Evolutionary conservation across 768 basidiomycete genomes (phyloP), one percentile per base, ranked within the genome.

Genomic region (Pisolithus tinctorius): DNA sequence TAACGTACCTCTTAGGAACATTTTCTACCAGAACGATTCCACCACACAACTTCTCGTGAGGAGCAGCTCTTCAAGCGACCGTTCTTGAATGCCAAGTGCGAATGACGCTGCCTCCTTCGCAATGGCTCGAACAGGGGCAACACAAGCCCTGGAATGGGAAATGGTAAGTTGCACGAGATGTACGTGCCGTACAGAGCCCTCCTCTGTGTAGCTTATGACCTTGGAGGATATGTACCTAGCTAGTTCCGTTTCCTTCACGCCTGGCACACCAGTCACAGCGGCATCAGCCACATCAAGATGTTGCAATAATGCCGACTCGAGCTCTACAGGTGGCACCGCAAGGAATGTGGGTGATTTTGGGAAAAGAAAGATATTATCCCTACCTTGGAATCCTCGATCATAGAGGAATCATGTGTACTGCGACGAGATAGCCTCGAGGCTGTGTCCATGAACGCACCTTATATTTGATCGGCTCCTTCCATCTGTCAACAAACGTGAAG

Each of bases 291-390:
- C 73, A 0, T 84, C 79, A 2, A 84, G 83, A 58, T 93, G 86
- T 4, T 79, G 79, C 14, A 93, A 68, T 0, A 93, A 75, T 0
- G 90, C 70, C 27, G 80, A 78, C 60, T 94, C 92, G 4, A 94
- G 76, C 58, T 93, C 91, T 1, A 92, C 90, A 0, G 91, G 91
- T 6, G 92, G 82, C 16, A 93, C 91, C 88, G 58, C 38, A 54
- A 45, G 36, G 30, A 34, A 46, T 10, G 4, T 25, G 20, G 20
- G 7, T 17, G 2, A 46, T 4, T 16, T 14, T 13, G 31, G 9
- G 31, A 27, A 27, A 11, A 34, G 43, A 29, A 26, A 0, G 13
- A 17, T 48, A 25, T 25, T 4, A 29, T 10, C 9, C 70, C 39
- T 62, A 80, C 85, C 86, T 78, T 88, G 87, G 72, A 84, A 88